Evolutionary conservation across 2,329 filamentous ascomycete genomes (phyloP), one percentile per base, ranked within the genome.

Genomic region (Trichoderma polysporum): DNA sequence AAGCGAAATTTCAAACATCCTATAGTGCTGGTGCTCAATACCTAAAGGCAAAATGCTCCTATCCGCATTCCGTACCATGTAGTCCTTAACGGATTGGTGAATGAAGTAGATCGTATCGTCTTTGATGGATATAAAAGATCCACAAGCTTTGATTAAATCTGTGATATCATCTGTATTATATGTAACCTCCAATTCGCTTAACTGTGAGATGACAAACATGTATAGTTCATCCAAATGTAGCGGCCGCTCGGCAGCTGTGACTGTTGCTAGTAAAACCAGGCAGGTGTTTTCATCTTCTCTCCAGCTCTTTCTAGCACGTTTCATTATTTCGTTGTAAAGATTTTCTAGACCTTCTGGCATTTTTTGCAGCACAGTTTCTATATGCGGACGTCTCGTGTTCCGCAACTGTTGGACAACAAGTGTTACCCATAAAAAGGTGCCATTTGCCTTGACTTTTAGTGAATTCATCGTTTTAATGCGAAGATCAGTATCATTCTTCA

Each of bases 381-480:
- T 12, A 0, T 13, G 2, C 25, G 35, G 27, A 2, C 12, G 37
- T 9, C 37, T 25, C 4, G 35, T 39, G 1, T 22, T 19, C 1
- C 27, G 54, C 0, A 58, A 10, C 3, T 58, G 54, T 1, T 58
- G 35, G 37, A 22, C 37, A 39, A 58, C 54, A 2, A 58, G 54
- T 1, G 54, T 27, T 45, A 58, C 54, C 54, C 54, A 58, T 15
- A 58, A 19, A 3, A 58, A 58, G 0, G 54, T 58, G 7, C 54
- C 54, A 2, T 58, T 39, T 5, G 54, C 35, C 3, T 58, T 58
- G 10, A 2, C 15, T 29, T 45, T 31, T 1, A 58, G 1, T 4
- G 19, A 0, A 0, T 31, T 17, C 2, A 31, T 1, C 1, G 17
- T 17, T 8, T 19, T 58, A 0, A 0, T 0, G 17, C 37, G 54